Base-by-base conservation (phyloP, 345 rosid species). In the Gossypium anomalum region DNA sequence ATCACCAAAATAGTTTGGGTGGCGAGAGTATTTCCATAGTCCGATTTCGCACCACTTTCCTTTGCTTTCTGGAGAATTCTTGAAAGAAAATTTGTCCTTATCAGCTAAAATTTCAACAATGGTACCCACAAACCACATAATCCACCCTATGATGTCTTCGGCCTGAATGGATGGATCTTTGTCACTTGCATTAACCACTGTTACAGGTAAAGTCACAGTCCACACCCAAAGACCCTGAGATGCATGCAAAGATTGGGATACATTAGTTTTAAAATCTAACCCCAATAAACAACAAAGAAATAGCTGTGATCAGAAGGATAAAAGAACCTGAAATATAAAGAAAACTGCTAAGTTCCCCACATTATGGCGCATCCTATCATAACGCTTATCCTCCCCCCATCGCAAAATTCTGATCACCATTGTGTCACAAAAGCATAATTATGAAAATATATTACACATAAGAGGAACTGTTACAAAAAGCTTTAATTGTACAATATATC, bases 1-100 rank as follows among this genome's bases (percentile, higher is more conserved):
- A 92, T 93, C 98, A 67, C 98, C 98, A 51, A 93, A 90, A 82
- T 93, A 93, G 87, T 93, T 93, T 43, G 97, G 93, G 78, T 94
- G 98, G 58, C 97, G 95, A 58, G 97, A 78, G 76, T 85, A 88
- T 41, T 82, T 89, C 98, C 98, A 94, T 7, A 88, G 55, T 53
- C 98, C 98, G 77, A 81, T 80, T 63, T 92, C 82, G 76, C 98
- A 94, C 97, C 97, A 92, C 48, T 78, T 89, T 67, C 90, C 97
- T 85, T 91, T 83, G 75, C 89, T 92, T 77, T 89, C 97, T 23
- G 89, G 88, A 64, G 88, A 70, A 67, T 86, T 94, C 76, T 89
- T 94, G 83, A 94, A 94, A 25, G 74, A 25, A 67, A 94, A 85
- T 78, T 94, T 94, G 67, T 94, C 92, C 76, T 88, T 93, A 84